Conservation (phyloP, 2,329 filamentous ascomycete genomes). For the Venturia effusa region DNA sequence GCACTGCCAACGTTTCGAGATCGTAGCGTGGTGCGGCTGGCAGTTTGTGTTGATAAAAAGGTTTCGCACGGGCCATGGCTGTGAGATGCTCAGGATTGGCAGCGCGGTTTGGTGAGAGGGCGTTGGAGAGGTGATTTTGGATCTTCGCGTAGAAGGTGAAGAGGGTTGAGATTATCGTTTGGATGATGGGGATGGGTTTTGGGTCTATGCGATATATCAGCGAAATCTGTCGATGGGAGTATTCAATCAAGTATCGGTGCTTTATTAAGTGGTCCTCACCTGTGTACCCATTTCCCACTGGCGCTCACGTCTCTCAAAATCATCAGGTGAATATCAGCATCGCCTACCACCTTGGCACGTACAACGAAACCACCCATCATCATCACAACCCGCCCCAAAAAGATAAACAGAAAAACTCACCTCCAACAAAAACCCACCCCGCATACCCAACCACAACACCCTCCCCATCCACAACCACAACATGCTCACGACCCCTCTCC, state of each 20-base stretch:
- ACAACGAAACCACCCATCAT: not conserved
- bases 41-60: conserved; percentile 18
- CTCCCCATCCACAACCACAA: conserved; percentile 12
- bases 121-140: not conserved
- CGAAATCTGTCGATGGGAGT: too few species aligned
- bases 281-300: too few species aligned
- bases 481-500: conserved; percentile 9
- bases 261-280: too few species aligned
- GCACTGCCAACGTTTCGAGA: conserved; percentile 27
- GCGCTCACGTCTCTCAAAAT: too few species aligned
- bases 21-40: conserved; percentile 27
- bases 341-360: not conserved
- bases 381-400: not conserved
- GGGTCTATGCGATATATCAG: not conserved
- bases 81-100: conserved; percentile 14
- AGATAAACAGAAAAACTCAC: not conserved
- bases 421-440: not conserved
- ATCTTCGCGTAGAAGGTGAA: not conserved
- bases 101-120: conserved; percentile 6
- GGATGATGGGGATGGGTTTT: not conserved
- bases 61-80: conserved; percentile 13
- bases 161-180: not conserved
- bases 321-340: not conserved
- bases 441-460: not conserved
- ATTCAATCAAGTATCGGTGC: too few species aligned